phyloP scores from a whole-genome alignment of 768 basidiomycete species.

The Leccinum truebloodii region DNA sequence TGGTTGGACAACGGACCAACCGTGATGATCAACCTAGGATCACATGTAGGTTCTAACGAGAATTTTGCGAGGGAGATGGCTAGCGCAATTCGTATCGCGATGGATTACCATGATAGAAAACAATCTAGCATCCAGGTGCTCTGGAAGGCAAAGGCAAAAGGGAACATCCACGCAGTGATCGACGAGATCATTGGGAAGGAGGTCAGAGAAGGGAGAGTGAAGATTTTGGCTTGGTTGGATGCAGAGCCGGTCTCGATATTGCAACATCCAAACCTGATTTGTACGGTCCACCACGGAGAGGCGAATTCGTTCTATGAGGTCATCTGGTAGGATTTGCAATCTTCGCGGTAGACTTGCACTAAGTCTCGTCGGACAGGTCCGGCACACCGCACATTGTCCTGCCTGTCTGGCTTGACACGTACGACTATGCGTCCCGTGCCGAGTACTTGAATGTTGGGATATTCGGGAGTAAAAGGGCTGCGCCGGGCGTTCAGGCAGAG shows the following conservation, averaged over 20 bases:
- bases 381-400: conserved; percentile 14
- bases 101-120: conserved; percentile 3
- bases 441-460: conserved; percentile 14
- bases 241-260: conserved; percentile 16
- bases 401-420: conserved; percentile 17
- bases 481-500: conserved; percentile 4
- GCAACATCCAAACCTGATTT: conserved; percentile 7
- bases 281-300: conserved; percentile 7
- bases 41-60: neutral
- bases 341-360: neutral
- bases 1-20: conserved; percentile 17
- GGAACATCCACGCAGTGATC: neutral
- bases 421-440: conserved; percentile 1
- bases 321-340: neutral
- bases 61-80: conserved; percentile 1
- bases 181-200: conserved; percentile 8
- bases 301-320: conserved; percentile 10
- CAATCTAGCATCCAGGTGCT: conserved; percentile 11
- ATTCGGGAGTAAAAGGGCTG: neutral
- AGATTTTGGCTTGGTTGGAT: conserved; percentile 13
- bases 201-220: conserved; percentile 10
- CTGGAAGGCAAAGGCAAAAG: conserved; percentile 32
- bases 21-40: conserved; percentile 17
- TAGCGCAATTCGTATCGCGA: conserved; percentile 9
- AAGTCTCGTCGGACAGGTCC: conserved; percentile 6